Evolutionary conservation across 2,329 filamentous ascomycete species (phyloP).

Genomic region (Aspergillus costaricaensis): DNA sequence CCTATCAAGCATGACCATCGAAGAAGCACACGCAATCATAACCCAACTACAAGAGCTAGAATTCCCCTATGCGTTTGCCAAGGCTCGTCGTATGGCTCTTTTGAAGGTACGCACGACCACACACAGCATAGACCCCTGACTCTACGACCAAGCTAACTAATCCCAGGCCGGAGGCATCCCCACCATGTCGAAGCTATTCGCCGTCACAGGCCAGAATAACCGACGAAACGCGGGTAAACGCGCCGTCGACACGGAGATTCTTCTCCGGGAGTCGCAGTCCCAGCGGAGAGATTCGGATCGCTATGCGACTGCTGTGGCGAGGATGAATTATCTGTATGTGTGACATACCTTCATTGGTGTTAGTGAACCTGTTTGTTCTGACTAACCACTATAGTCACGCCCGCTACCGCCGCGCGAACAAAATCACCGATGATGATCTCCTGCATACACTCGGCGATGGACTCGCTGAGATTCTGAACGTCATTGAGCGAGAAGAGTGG

Average conservation of each 20-base stretch:
- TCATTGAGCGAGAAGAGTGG: conserved; percentile 66
- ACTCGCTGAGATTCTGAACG: conserved; percentile 61
- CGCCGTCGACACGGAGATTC: conserved; percentile 50
- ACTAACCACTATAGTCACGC: conserved; percentile 39
- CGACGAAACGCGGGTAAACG: conserved; percentile 49
- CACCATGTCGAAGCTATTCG: conserved; percentile 50
- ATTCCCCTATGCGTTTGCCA: conserved; percentile 33
- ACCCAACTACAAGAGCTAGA: conserved; percentile 33
- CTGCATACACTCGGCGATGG: conserved; percentile 63
- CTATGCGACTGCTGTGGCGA: conserved; percentile 51
- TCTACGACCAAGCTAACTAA: too few species aligned
- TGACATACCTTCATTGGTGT: accelerated
- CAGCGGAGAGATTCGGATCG: conserved; percentile 42
- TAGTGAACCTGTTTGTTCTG: too few species aligned
- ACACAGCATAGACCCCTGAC: not conserved
- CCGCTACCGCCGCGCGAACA: conserved; percentile 54
- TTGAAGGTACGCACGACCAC: conserved; percentile 25
- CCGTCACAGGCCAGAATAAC: conserved; percentile 49
- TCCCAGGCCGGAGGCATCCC: conserved; percentile 52
- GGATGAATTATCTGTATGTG: conserved; percentile 58
- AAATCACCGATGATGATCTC: conserved; percentile 59
- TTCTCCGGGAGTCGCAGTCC: conserved; percentile 46
- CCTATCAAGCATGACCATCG: conserved; percentile 34
- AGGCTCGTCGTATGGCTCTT: conserved; percentile 28
- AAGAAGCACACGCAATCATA: conserved; percentile 33